Base-by-base conservation (phyloP, 1,284 basidiomycete species). In the Stereum hirsutum region DNA sequence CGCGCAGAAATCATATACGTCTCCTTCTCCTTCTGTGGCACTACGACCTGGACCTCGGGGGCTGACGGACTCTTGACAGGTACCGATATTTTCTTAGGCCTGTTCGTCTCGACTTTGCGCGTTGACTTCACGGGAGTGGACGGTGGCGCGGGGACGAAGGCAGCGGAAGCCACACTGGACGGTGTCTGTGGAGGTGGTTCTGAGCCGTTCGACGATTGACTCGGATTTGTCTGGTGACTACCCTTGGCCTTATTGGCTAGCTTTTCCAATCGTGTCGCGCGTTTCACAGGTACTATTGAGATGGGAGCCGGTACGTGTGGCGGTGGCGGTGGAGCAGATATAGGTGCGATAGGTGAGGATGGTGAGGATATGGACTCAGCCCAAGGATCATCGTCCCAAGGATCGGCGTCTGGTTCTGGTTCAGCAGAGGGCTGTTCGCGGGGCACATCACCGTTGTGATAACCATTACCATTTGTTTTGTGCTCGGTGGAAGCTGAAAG, bases 341-440 rank as follows among this genome's bases (percentile, higher is more conserved):
- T 17, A 17, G 8, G n/a, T n/a, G n/a, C n/a, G n/a, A n/a, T n/a
- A n/a, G n/a, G 15, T 10, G 2, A 11, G n/a, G 17, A 33, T 39
- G 15, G 49, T n/a, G n/a, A n/a, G n/a, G n/a, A n/a, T n/a, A n/a
- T 50, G 52, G 57, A 34, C 45, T 56, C 49, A 74, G 74, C 69
- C 84, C 83, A 86, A 2, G 81, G 75, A 45, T 79, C 74, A 49
- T 84, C 78, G 49, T 83, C 79, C 70, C 67, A 68, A 14, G 60
- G 53, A 3, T 56, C 57, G 23, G 62, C 62, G 39, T 69, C 65
- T 20, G 54, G 57, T 26, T 42, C 41, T n/a, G n/a, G 15, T 19
- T 19, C 15, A 36, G 35, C n/a, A 11, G 35, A 36, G 15, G 35
- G 7, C 15, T 19, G 35, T 14, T 36, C 35, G n/a, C n/a, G n/a